Percentiles rank a stretch among this genome's conserved stretches.
Conservation (phyloP, 2,329 filamentous ascomycete genomes). For the Scedosporium dehoogii region DNA sequence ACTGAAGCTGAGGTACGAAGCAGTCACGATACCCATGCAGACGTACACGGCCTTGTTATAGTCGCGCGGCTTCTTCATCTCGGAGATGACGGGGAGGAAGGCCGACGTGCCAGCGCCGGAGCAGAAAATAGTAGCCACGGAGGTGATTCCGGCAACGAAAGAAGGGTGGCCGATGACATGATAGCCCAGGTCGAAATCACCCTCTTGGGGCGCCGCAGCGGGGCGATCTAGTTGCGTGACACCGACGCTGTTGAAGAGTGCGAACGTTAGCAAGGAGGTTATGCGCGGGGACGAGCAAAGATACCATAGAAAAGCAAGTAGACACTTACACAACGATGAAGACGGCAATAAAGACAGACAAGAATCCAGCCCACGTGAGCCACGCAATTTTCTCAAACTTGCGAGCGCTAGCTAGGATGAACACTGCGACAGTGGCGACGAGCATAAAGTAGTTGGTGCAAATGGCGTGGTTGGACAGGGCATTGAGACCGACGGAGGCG, state of each 20-base stretch:
- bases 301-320: neutral
- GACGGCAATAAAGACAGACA: conserved; percentile 46
- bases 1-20: conserved; percentile 47
- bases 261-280: neutral
- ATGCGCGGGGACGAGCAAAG: neutral
- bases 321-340: conserved; percentile 39
- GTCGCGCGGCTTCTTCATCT: conserved; percentile 51
- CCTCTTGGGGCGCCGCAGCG: conserved; percentile 48
- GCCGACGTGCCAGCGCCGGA: conserved; percentile 48
- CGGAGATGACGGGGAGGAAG: conserved; percentile 55
- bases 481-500: conserved; percentile 49
- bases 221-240: conserved; percentile 48
- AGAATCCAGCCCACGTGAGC: conserved; percentile 51
- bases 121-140: conserved; percentile 49
- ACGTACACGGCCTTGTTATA: conserved; percentile 50
- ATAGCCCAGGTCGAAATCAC: conserved; percentile 50
- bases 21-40: conserved; percentile 47
- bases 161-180: conserved; percentile 42
- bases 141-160: conserved; percentile 49
- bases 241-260: conserved; percentile 28
- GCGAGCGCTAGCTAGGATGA: conserved; percentile 39
- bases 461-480: conserved; percentile 44
- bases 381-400: conserved; percentile 52
- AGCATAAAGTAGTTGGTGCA: conserved; percentile 51
- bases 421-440: conserved; percentile 39